phyloP scores from a whole-genome alignment of 2,329 filamentous ascomycete genomes.

The Neofusicoccum umdonicola region DNA sequence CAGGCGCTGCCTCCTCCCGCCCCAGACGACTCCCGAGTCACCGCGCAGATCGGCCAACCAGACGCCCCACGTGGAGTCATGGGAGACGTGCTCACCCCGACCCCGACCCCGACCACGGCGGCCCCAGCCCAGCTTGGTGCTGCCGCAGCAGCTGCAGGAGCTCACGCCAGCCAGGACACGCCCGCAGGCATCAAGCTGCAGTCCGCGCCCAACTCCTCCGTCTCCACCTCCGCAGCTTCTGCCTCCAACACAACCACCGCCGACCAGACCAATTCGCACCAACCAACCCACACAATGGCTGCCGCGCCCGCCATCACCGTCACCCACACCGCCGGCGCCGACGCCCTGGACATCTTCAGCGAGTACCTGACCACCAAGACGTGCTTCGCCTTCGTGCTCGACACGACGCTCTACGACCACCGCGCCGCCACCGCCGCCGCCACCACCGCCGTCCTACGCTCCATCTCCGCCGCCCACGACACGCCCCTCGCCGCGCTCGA shows the following conservation, averaged over 20 bases:
- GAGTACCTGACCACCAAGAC: constrained; percentile 7
- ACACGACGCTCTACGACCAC: constrained; percentile 15
- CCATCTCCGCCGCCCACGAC: constrained; percentile 4
- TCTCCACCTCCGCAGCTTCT: neutral
- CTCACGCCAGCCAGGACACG: neutral
- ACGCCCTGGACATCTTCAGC: constrained; percentile 6
- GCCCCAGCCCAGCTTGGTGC: neutral
- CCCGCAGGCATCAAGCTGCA: neutral
- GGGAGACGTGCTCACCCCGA: constrained; percentile 11
- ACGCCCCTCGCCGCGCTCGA: neutral
- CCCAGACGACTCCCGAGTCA: neutral
- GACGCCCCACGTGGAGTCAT: constrained; percentile 15
- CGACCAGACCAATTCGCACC: neutral
- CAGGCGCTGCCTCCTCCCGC: neutral
- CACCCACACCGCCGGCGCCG: neutral
- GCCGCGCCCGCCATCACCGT: neutral
- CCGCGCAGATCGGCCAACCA: constrained; percentile 9
- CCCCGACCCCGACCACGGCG: neutral
- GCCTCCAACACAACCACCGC: neutral
- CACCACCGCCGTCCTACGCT: neutral
- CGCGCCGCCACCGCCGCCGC: neutral
- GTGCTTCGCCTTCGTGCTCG: constrained; percentile 15
- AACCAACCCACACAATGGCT: neutral
- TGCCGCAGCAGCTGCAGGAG: neutral
- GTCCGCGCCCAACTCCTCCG: neutral